These are phyloP conservation scores for Sphaerostilbella broomeana DNA, from an alignment of 2,329 filamentous ascomycete genomes.

Conservation along the genomic window DNA sequence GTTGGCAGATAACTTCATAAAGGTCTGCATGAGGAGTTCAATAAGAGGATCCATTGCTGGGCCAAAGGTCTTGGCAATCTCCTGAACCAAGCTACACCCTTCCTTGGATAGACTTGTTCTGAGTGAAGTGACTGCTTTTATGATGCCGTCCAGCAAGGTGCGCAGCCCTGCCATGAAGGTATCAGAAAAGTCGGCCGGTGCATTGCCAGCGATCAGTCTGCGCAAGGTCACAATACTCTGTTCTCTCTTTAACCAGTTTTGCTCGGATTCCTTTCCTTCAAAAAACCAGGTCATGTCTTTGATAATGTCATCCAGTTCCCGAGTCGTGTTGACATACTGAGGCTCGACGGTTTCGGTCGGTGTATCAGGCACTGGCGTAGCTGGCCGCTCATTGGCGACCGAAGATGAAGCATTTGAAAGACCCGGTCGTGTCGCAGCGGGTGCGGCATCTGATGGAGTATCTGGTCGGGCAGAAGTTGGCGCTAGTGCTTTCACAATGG, in stretches of 20 bases:
- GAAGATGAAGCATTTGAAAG: constrained; percentile 49
- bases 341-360: constrained; percentile 69
- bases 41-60: constrained; percentile 80
- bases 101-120: constrained; percentile 87
- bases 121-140: constrained; percentile 77
- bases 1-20: constrained; percentile 81
- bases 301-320: constrained; percentile 84
- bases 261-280: constrained; percentile 81
- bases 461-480: constrained; percentile 42
- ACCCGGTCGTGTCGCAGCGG: constrained; percentile 34
- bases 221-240: constrained; percentile 72
- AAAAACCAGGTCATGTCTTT: constrained; percentile 75
- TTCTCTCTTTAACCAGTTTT: constrained; percentile 86
- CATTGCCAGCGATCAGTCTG: constrained; percentile 76
- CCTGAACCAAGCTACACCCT: constrained; percentile 76
- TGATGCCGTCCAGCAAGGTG: constrained; percentile 72
- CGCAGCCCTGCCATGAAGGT: constrained; percentile 67
- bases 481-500: constrained; percentile 69
- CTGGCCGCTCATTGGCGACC: constrained; percentile 42
- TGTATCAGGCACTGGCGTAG: constrained; percentile 57
- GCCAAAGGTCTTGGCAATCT: constrained; percentile 70
- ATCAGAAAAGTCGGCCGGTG: constrained; percentile 66
- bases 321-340: constrained; percentile 72
- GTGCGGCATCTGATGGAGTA: constrained; percentile 34
- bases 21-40: constrained; percentile 79